Evolutionary conservation across 805 yeast genomes (phyloP).

Genomic region (Nakazawaea ishiwadae): DNA sequence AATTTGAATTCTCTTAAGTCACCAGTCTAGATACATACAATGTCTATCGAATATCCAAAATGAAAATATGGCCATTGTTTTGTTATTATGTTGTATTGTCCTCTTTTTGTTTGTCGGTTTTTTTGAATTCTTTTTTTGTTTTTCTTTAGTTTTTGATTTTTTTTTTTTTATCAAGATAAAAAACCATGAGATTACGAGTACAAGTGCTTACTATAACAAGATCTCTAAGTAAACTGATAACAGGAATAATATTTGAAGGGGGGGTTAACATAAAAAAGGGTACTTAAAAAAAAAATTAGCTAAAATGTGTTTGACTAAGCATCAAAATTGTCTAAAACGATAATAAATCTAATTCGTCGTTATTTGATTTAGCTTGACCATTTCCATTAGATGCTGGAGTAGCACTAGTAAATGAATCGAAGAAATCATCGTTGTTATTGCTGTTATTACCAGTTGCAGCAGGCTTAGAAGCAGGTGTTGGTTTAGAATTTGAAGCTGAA

Average conservation of each 20-base stretch:
- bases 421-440: constrained; percentile 25
- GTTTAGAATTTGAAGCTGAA: background rate
- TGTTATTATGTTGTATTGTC: background rate
- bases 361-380: constrained; percentile 13
- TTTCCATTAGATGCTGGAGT: constrained; percentile 13
- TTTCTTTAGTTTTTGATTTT: background rate
- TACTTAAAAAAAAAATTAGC: no score
- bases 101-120: background rate
- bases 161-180: background rate
- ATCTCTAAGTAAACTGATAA: no score
- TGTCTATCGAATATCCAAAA: constrained; percentile 92
- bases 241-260: no score
- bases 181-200: no score
- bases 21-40: constrained; percentile 38
- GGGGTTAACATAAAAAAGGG: no score
- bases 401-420: constrained; percentile 27
- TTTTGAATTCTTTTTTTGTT: background rate
- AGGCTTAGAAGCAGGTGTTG: constrained; percentile 17
- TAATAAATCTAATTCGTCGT: constrained; percentile 45
- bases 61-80: constrained; percentile 66
- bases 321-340: constrained; percentile 32
- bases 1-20: background rate
- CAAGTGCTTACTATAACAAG: no score
- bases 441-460: constrained; percentile 14
- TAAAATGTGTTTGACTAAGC: no score